Conservation (phyloP, 2,329 filamentous ascomycete genomes). For the Aspergillus transmontanensis region DNA sequence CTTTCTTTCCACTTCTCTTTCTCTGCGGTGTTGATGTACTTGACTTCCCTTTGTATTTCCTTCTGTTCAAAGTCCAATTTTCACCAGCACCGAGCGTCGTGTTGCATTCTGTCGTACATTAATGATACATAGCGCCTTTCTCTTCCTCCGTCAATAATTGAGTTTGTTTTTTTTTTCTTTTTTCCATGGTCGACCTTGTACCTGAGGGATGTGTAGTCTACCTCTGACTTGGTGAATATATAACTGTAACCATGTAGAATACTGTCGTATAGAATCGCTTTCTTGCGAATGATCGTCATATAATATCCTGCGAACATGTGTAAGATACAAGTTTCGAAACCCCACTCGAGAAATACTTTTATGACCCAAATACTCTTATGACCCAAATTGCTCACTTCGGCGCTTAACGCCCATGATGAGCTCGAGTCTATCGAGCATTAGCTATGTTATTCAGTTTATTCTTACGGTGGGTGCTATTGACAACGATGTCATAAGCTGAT, state of each 20-base stretch:
- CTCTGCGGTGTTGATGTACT: slow-evolving; percentile 15
- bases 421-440: too few species aligned
- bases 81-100: slow-evolving; percentile 5
- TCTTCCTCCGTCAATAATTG: slow-evolving; percentile 21
- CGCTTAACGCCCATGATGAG: too few species aligned
- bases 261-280: neutral
- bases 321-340: too few species aligned
- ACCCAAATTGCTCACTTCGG: too few species aligned
- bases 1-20: slow-evolving; percentile 10
- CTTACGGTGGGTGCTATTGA: too few species aligned
- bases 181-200: neutral
- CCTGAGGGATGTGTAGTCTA: neutral
- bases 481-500: too few species aligned
- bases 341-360: too few species aligned
- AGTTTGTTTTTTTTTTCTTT: slow-evolving; percentile 12
- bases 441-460: too few species aligned
- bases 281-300: too few species aligned
- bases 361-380: too few species aligned
- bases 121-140: slow-evolving; percentile 29
- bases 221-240: neutral
- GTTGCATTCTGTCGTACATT: slow-evolving; percentile 20
- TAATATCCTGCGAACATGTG: too few species aligned
- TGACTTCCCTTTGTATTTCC: slow-evolving; percentile 11
- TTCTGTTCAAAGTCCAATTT: slow-evolving; percentile 6
- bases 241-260: neutral